A percentile compares a stretch with the other conserved stretches of the same genome.
These are phyloP conservation scores for Chalciporus pseudorubinellus DNA, from an alignment of 768 basidiomycete species.

Conservation along the genomic window DNA sequence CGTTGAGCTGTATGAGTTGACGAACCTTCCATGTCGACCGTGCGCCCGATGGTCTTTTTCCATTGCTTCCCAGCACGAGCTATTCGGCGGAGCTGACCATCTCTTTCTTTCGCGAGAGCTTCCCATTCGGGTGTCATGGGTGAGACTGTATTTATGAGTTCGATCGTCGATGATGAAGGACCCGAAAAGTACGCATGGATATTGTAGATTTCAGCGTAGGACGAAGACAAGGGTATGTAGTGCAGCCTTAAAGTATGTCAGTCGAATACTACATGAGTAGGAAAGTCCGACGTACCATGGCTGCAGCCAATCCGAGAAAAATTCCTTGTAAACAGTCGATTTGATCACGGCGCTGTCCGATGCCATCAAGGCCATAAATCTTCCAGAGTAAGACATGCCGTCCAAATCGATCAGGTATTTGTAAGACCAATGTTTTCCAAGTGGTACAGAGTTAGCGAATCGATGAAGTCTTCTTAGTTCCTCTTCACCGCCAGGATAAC, in stretches of 20 bases:
- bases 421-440: slow-evolving; percentile 89
- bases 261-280: background rate
- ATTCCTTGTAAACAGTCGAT: slow-evolving; percentile 88
- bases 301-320: slow-evolving; percentile 87
- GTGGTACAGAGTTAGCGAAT: slow-evolving; percentile 70
- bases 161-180: slow-evolving; percentile 57
- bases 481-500: slow-evolving; percentile 73
- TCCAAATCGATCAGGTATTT: slow-evolving; percentile 92
- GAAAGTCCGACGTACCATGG: slow-evolving; percentile 60
- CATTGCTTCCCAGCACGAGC: slow-evolving; percentile 92
- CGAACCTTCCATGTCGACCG: slow-evolving; percentile 90
- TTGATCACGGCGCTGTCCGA: slow-evolving; percentile 91
- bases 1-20: slow-evolving; percentile 4
- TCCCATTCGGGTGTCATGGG: slow-evolving; percentile 30
- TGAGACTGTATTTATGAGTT: slow-evolving; percentile 49
- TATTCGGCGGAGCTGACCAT: slow-evolving; percentile 72
- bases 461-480: slow-evolving; percentile 64
- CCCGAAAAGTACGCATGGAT: slow-evolving; percentile 93
- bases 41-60: slow-evolving; percentile 81
- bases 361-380: slow-evolving; percentile 81
- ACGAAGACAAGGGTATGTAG: slow-evolving; percentile 86
- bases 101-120: slow-evolving; percentile 52
- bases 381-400: slow-evolving; percentile 92
- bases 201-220: slow-evolving; percentile 92
- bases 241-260: slow-evolving; percentile 64